Conservation (phyloP, 257 asterid genomes). For the Nicotiana benthamiana region DNA sequence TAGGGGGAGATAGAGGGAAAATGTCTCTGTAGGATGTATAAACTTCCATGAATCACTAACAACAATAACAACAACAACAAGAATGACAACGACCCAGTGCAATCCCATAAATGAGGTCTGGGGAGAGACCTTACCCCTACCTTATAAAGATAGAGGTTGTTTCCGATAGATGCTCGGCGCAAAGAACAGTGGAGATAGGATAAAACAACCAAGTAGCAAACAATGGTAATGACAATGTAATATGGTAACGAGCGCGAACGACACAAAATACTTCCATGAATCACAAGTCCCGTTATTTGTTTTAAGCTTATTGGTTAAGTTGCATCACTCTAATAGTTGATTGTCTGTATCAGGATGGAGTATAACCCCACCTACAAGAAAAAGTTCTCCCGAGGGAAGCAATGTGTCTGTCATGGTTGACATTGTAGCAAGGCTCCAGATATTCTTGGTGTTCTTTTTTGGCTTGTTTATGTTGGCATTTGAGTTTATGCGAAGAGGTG, state of each 20-base stretch:
- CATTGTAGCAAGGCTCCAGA: constrained; percentile 41
- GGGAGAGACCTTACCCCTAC: too few relatives aligned
- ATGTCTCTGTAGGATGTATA: background rate
- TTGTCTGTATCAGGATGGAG: constrained; percentile 34
- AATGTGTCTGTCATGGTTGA: constrained; percentile 37
- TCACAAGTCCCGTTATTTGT: background rate
- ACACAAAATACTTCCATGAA: background rate
- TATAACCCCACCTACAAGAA: constrained; percentile 30
- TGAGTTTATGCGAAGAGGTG: constrained; percentile 43
- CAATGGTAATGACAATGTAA: too few relatives aligned
- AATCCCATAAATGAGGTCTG: too few relatives aligned
- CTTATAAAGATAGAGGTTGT: too few relatives aligned
- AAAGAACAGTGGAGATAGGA: too few relatives aligned
- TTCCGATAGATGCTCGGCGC: too few relatives aligned
- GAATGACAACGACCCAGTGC: too few relatives aligned
- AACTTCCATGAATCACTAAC: background rate
- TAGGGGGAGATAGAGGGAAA: background rate
- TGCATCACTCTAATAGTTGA: background rate
- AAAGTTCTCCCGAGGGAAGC: constrained; percentile 20
- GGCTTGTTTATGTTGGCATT: constrained; percentile 48
- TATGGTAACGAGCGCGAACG: too few relatives aligned
- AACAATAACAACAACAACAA: too few relatives aligned
- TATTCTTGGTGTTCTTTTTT: constrained; percentile 39
- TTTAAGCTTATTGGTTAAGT: background rate
- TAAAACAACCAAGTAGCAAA: too few relatives aligned